Conservation (phyloP, 202 grass and related monocot genomes). For the Musa balbisiana region DNA sequence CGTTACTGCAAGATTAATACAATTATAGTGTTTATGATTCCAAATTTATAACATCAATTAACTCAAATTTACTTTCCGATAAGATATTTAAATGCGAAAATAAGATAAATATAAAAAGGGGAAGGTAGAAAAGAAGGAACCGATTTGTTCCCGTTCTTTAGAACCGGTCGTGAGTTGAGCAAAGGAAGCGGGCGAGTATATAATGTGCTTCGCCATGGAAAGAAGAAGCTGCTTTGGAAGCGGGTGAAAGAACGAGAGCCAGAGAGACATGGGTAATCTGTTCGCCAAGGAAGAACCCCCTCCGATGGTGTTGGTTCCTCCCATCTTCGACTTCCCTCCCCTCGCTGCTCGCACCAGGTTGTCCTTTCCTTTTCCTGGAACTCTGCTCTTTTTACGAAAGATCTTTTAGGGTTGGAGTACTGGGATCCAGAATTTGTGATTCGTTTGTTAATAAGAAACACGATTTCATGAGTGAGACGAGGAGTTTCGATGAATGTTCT, state of each 20-base stretch:
- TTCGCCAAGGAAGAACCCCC: conserved; percentile 36
- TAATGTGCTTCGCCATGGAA: neutral
- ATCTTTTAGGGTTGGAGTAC: neutral
- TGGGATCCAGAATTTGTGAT: neutral
- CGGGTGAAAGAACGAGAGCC: neutral
- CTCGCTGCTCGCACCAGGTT: conserved; percentile 83
- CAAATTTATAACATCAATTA: too few relatives aligned
- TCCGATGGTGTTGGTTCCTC: conserved; percentile 90
- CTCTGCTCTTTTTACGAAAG: neutral
- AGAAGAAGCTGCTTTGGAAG: neutral
- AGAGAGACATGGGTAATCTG: conserved; percentile 38
- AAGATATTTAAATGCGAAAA: too few relatives aligned
- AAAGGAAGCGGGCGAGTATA: neutral
- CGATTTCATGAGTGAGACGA: too few relatives aligned
- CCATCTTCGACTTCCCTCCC: conserved; percentile 91
- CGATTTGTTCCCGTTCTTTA: too few relatives aligned
- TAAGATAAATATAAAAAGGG: too few relatives aligned
- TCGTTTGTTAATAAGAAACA: neutral
- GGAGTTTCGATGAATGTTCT: neutral
- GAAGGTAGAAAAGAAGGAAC: too few relatives aligned
- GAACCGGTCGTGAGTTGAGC: neutral
- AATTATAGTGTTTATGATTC: too few relatives aligned
- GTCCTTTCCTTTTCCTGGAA: neutral
- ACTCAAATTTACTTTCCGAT: too few relatives aligned
- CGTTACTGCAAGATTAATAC: too few relatives aligned